Evolutionary conservation across 1,139 yeast species (phyloP).

Genomic region (Wickerhamomyces sp.): DNA sequence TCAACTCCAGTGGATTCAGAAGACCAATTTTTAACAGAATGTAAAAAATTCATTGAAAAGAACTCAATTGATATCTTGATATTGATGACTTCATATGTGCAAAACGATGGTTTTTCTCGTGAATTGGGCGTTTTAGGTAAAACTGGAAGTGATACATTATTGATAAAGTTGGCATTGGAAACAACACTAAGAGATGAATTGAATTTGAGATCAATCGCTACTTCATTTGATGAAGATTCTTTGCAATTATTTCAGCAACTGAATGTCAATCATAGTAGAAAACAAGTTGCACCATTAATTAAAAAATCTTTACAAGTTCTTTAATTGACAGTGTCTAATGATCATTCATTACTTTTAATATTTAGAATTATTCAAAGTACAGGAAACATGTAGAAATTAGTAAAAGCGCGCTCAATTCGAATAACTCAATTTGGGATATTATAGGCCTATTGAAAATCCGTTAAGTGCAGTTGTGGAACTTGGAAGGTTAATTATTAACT

Average conservation of each 20-base stretch:
- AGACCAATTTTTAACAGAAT: slow-evolving; percentile 34
- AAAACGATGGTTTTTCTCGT: slow-evolving; percentile 45
- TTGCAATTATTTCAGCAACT: slow-evolving; percentile 45
- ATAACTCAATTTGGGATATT: no score
- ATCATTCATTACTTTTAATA: no score
- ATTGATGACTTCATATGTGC: slow-evolving; percentile 58
- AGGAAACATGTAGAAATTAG: no score
- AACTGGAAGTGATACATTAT: slow-evolving; percentile 15
- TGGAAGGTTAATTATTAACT: no score
- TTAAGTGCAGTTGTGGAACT: no score
- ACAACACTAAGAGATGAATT: slow-evolving; percentile 30
- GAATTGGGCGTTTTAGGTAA: slow-evolving; percentile 44
- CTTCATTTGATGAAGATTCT: slow-evolving; percentile 4
- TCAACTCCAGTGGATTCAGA: slow-evolving; percentile 23
- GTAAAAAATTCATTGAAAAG: slow-evolving; percentile 33
- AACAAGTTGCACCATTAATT: slow-evolving; percentile 48
- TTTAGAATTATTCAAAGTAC: no score
- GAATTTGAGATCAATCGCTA: slow-evolving; percentile 25
- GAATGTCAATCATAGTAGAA: slow-evolving; percentile 64
- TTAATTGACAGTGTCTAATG: background rate
- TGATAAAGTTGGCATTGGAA: slow-evolving; percentile 27
- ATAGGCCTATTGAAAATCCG: no score
- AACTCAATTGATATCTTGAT: slow-evolving; percentile 49
- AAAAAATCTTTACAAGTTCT: slow-evolving; percentile 15
- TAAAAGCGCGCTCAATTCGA: no score